A percentile compares a stretch with the other conserved stretches of the same genome.
Evolutionary conservation across 345 rosid species (phyloP).

Genomic region (Anacardium occidentale): DNA sequence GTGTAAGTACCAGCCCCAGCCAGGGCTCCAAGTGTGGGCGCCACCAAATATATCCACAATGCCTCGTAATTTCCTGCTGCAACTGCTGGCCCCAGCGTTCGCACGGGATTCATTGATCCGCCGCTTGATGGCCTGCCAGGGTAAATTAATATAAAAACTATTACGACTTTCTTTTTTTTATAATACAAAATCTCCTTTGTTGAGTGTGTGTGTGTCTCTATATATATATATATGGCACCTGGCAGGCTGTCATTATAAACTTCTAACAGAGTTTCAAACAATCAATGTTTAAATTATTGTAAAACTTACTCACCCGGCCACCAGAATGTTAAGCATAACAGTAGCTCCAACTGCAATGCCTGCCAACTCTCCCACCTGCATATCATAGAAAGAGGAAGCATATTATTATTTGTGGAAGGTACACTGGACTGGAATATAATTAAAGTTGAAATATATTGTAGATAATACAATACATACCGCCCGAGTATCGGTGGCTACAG

Average conservation of each 20-base stretch:
- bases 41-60: constrained; percentile 78
- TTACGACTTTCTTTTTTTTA: not conserved
- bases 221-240: not conserved
- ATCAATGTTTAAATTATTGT: too few species aligned
- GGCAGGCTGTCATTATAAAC: not conserved
- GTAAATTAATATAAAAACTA: not conserved
- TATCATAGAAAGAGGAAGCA: not conserved
- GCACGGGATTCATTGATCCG: constrained; percentile 78
- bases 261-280: too few species aligned
- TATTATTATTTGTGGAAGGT: not conserved
- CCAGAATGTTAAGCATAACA: constrained; percentile 90
- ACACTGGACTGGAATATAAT: not conserved
- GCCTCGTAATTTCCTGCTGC: constrained; percentile 82
- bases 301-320: constrained; percentile 59
- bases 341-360: constrained; percentile 99
- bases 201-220: too few species aligned
- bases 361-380: constrained; percentile 91
- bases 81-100: constrained; percentile 91
- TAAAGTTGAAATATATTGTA: not conserved
- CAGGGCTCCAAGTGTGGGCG: constrained; percentile 86
- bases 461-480: constrained; percentile 50
- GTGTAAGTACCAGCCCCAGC: constrained; percentile 79
- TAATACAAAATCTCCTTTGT: not conserved
- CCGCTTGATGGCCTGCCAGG: constrained; percentile 73
- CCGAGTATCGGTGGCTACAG: constrained; percentile 96